Evolutionary conservation across 2,329 filamentous ascomycete species (phyloP), one percentile per base, ranked within the genome.

Genomic region (Ceratocystis destructans): DNA sequence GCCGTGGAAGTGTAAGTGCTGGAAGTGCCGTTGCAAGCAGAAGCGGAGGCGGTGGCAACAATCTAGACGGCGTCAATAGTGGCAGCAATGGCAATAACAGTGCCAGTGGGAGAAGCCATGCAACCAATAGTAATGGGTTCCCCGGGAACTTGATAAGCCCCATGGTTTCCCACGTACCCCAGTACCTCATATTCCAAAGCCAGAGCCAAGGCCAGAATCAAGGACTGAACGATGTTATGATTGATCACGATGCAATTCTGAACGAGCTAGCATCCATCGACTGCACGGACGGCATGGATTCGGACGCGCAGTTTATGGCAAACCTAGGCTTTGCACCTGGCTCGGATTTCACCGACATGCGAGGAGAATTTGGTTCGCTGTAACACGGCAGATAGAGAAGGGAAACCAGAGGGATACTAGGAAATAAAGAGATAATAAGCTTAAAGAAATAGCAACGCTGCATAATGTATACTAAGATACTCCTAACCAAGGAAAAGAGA

Each of bases 251-350:
- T 63, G 77, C 79, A 2, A 77, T 82, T n/a, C 71, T 82, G 57
- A 79, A 81, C 64, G 79, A 82, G 65, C 74, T 82, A 33, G 78
- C 78, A 20, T 79, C 79, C n/a, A 77, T 80, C 50, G 79, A 81
- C 67, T 78, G 76, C 69, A 74, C 75, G 0, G 79, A 81, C 64
- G 75, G 76, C 45, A 74, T 82, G 57, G 80, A 82, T 31, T 77
- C 79, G 12, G 83, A 86, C 69, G 78, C 82, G 1, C 82, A 85
- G 69, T 87, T 87, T 70, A 85, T 87, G 83, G 79, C 83, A 57
- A 87, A 87, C 70, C 76, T 87, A 22, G 85, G 85, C 0, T 86
- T 87, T 71, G 83, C 80, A 1, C 84, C 84, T 0, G 84, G 84
- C 31, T 80, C 82, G 44, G 83, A 84, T 67, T 76, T 86, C 62